Evolutionary conservation across 148 eudicot genomes (phyloP), one percentile per base, ranked within the genome.

Genomic region (Heliamphora exappendiculata): DNA sequence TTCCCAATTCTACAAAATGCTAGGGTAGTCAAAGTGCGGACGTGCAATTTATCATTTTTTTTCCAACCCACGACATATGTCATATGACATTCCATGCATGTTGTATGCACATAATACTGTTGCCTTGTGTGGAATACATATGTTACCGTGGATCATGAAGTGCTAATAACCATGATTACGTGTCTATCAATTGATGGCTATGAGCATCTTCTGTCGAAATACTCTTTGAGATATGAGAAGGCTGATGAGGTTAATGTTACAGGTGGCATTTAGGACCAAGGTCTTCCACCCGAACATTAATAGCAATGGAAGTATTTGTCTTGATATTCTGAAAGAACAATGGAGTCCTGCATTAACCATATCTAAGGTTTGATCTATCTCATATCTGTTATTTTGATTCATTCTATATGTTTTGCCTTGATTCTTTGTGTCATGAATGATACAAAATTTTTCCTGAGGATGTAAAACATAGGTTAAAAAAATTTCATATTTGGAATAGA

Each of bases 281-380:
- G 78, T 75, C 31, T 75, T 75, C 78, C 78, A 75, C 78, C 78
- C 70, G 0, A 75, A 62, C 59, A 13, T 75, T 63, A 75, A 75
- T 22, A 75, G 78, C 36, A 75, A 75, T 47, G 70, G 78, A 75
- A 75, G 78, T 33, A 75, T 75, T 20, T 75, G 78, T 33, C 70
- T 75, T 13, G 78, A 75, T 45, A 75, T 75, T 60, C 42, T 75
- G 77, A 75, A 75, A 45, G 77, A 75, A 75, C 77, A 75, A 29
- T 75, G 77, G 77, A 75, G 77, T 49, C 77, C 77, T 17, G 77
- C 77, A 42, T 62, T 75, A 75, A 75, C 77, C 44, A 75, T 75
- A 60, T 75, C 77, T 45, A 75, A 75, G 77, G 77, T 75, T 31
- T 75, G 77, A 33, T 74, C 26, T 19, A 3, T 75, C 29, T 60